Evolutionary conservation across 108 stramenopile genomes (phyloP), one percentile per base, ranked within the genome.

Genomic region (Aurantiochytrium sp.): DNA sequence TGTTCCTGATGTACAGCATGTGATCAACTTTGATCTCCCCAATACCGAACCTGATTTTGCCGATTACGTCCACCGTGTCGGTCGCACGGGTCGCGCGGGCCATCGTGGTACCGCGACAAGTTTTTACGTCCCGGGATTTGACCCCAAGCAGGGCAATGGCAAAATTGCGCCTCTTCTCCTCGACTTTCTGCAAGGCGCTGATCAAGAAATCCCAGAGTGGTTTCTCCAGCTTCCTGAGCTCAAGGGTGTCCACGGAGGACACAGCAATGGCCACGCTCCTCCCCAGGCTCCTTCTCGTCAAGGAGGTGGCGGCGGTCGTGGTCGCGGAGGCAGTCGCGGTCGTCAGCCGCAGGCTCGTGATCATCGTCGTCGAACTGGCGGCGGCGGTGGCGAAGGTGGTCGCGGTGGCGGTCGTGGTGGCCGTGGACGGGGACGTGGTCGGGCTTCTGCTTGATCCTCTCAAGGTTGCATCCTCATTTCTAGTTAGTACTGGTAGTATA

Each of bases 91-190:
- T 21, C 94, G 94, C 88, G 94, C 89, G 57, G 94, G 95, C 25
- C 94, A 95, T 89, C 76, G 92, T 44, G 95, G 95, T 35, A 59
- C 87, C 60, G 95, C 95, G 53, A 88, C 94, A 72, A 69, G 88
- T 58, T 92, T 95, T 89, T 98, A 99, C 64, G 96, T 96, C 88
- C 94, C 96, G 0, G 97, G 98, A 55, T 98, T 98, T 88, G 98
- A 96, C 87, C 90, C 94, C 92, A 94, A 94, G 72, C 92, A 93
- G 58, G 88, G 91, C 51, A 94, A 95, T 91, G 69, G 91, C 53
- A 94, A 93, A 90, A 93, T 95, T 58, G 94, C 93, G n/a, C 90
- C 91, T 55, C 93, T 93, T 55, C 92, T 95, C 16, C 72, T 87
- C 73, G 92, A 94, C 47, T 5, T 91, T 10, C 89, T 91, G 21